Evolutionary conservation across 192 early-diverging fungal species (phyloP).

Genomic region (Haplosporangium gracile): DNA sequence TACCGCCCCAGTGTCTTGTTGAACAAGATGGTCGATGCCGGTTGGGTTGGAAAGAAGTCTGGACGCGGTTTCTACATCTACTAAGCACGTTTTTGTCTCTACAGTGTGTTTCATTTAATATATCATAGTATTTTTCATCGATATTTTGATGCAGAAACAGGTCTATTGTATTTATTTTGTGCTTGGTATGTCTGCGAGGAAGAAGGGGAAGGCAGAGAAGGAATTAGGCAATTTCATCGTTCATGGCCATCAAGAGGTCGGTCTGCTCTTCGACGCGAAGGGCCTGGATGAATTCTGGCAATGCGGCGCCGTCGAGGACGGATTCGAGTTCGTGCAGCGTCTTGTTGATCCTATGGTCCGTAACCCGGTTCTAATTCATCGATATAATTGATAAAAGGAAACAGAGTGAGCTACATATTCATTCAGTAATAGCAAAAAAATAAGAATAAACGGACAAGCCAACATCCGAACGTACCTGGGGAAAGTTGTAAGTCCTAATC

Average conservation of each 20-base stretch:
- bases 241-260: constrained; percentile 52
- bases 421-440: not conserved
- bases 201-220: not conserved
- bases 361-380: constrained; percentile 71
- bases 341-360: constrained; percentile 85
- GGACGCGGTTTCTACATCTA: constrained; percentile 94
- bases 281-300: constrained; percentile 56
- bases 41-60: constrained; percentile 94
- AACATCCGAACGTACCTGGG: constrained; percentile 63
- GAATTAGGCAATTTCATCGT: constrained; percentile 18
- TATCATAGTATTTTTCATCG: not conserved
- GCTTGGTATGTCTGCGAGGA: not conserved
- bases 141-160: not conserved
- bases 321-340: constrained; percentile 77
- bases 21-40: constrained; percentile 96
- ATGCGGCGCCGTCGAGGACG: constrained; percentile 70
- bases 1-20: constrained; percentile 94
- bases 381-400: not conserved
- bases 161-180: not conserved
- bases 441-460: no score
- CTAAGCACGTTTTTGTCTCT: constrained; percentile 16
- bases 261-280: constrained; percentile 49
- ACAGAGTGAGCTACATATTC: not conserved
- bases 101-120: not conserved
- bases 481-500: constrained; percentile 87